These are phyloP conservation scores for Thielaviopsis euricoi DNA, from an alignment of 2,329 filamentous ascomycete species.

Conservation along the genomic window DNA sequence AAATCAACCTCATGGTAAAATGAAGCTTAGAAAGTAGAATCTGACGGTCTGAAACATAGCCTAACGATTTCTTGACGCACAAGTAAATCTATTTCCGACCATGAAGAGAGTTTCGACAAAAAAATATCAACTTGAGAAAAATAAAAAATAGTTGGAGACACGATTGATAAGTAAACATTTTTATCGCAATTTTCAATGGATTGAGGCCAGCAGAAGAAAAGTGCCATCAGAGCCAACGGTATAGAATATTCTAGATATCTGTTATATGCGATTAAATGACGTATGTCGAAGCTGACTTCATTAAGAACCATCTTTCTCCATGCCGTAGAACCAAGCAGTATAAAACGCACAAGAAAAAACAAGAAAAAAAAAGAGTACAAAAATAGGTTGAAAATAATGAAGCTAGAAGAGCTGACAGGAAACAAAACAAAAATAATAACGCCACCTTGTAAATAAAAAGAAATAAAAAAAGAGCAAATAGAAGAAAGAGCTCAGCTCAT, in stretches of 20 bases:
- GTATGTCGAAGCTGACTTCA: neutral
- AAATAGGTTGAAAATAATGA: constrained; percentile 4
- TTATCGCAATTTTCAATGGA: too few species aligned
- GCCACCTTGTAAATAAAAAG: constrained; percentile 7
- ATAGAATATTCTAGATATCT: too few species aligned
- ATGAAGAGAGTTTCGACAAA: too few species aligned
- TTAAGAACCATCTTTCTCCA: neutral
- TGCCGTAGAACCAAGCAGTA: neutral
- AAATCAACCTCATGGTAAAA: too few species aligned
- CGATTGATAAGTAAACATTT: too few species aligned
- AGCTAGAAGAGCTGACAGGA: constrained; percentile 7
- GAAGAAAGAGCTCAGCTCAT: neutral
- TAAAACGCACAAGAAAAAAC: neutral
- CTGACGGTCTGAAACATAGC: too few species aligned
- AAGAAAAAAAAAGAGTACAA: neutral
- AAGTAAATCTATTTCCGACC: too few species aligned
- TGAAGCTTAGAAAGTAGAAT: too few species aligned
- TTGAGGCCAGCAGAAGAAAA: neutral
- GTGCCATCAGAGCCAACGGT: neutral
- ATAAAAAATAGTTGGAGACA: too few species aligned
- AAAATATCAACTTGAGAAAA: too few species aligned
- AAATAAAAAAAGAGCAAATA: constrained; percentile 1
- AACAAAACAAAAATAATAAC: constrained; percentile 7
- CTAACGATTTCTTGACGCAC: too few species aligned
- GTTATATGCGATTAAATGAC: neutral